These are phyloP conservation scores for Apophysomyces elegans DNA, from an alignment of 371 early-diverging fungal species.

Conservation along the genomic window DNA sequence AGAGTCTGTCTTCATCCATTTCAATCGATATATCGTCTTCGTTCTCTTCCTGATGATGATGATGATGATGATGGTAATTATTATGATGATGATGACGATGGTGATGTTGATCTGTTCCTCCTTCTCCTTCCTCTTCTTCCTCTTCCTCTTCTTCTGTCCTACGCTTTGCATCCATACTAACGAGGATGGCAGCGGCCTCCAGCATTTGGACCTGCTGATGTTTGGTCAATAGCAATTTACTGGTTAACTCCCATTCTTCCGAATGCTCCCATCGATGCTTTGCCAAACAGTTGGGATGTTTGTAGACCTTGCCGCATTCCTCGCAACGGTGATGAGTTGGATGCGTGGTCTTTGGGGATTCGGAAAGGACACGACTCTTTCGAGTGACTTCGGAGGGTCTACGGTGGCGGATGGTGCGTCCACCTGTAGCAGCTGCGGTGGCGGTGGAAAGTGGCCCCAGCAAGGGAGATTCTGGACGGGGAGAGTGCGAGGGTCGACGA, in stretches of 20 bases:
- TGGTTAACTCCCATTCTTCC: constrained; percentile 67
- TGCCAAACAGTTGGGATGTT: constrained; percentile 68
- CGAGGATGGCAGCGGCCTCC: constrained; percentile 74
- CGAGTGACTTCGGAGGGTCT: constrained; percentile 20
- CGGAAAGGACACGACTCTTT: constrained; percentile 26
- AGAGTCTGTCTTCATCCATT: constrained; percentile 16
- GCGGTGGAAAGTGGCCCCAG: constrained; percentile 29
- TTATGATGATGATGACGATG: constrained; percentile 10
- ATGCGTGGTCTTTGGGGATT: constrained; percentile 15
- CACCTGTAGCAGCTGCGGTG: constrained; percentile 44
- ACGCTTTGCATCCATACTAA: constrained; percentile 52
- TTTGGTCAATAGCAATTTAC: constrained; percentile 67
- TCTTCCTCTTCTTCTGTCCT: constrained; percentile 24
- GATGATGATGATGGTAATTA: neutral
- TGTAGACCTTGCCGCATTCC: constrained; percentile 75
- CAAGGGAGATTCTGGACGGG: constrained; percentile 16
- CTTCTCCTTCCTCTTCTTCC: constrained; percentile 29
- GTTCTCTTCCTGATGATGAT: constrained; percentile 11
- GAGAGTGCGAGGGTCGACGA: constrained; percentile 10
- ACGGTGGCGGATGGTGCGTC: constrained; percentile 37
- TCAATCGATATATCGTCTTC: constrained; percentile 22
- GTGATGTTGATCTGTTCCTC: constrained; percentile 23
- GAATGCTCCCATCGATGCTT: constrained; percentile 80
- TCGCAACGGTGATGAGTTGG: constrained; percentile 47
- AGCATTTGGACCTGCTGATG: constrained; percentile 80